Percentiles rank a stretch among this genome's conserved stretches.
Conservation (phyloP, 1,139 yeast species). For the Meyerozyma sp. region DNA sequence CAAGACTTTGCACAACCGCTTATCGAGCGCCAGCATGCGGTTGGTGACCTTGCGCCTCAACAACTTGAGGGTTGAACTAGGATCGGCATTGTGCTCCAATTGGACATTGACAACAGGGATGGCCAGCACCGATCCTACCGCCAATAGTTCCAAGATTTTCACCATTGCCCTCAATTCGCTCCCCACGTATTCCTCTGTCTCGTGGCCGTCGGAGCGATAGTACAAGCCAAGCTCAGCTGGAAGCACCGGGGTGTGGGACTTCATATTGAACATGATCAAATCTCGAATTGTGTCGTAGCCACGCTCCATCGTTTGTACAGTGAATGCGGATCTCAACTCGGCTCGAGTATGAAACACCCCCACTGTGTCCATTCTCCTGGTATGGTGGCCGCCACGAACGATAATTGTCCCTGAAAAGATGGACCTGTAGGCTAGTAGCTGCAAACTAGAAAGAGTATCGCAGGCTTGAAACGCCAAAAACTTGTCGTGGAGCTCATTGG, state of each 20-base stretch:
- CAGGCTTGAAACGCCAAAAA: constrained; percentile 6
- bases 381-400: constrained; percentile 1
- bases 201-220: constrained; percentile 4
- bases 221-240: constrained; percentile 13
- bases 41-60: constrained; percentile 9
- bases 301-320: not conserved
- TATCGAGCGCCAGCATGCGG: constrained; percentile 11
- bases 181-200: constrained; percentile 7
- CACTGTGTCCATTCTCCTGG: constrained; percentile 1
- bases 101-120: constrained; percentile 12
- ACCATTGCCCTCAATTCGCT: not conserved
- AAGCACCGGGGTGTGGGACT: constrained; percentile 6
- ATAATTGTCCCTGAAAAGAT: constrained; percentile 5
- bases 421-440: constrained; percentile 4
- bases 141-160: constrained; percentile 15
- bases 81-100: constrained; percentile 10
- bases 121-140: constrained; percentile 12
- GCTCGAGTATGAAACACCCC: not conserved
- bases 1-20: constrained; percentile 12
- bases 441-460: constrained; percentile 3
- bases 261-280: constrained; percentile 9
- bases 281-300: constrained; percentile 9
- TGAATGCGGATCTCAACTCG: not conserved
- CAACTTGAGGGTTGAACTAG: constrained; percentile 5
- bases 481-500: constrained; percentile 10